A percentile compares a stretch with the other conserved stretches of the same genome.
These are phyloP conservation scores for Remersonia thermophila DNA, from an alignment of 2,329 filamentous ascomycete genomes.

Conservation along the genomic window DNA sequence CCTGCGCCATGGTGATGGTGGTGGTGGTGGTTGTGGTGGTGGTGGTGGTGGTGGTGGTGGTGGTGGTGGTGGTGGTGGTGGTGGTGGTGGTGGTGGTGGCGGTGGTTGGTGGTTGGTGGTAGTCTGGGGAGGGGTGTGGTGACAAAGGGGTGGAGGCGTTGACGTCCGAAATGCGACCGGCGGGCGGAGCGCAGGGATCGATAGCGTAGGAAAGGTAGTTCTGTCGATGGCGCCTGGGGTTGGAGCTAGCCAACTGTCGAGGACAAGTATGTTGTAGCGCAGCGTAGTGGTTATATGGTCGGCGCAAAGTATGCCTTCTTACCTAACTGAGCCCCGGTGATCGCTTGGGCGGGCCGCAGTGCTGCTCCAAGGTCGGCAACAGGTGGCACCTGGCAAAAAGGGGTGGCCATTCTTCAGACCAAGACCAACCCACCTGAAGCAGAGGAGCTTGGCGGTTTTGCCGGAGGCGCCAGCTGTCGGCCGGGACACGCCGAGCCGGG, in stretches of 20 bases:
- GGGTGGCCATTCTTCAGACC: no score
- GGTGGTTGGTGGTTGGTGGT: no score
- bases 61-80: slow-evolving; percentile 33
- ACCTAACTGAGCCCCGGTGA: neutral
- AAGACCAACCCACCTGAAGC: no score
- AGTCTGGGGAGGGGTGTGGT: slow-evolving; percentile 21
- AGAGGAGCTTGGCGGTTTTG: no score
- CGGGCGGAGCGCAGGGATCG: slow-evolving; percentile 12
- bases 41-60: slow-evolving; percentile 38
- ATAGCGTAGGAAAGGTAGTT: neutral
- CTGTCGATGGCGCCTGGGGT: neutral
- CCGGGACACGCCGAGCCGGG: no score
- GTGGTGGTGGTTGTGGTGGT: slow-evolving; percentile 39
- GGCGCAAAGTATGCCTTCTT: slow-evolving; percentile 1
- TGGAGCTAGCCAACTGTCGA: neutral
- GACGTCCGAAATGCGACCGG: slow-evolving; percentile 10
- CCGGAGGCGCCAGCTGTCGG: no score
- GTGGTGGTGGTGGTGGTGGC: no score
- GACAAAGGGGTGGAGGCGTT: no score
- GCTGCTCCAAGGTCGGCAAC: no score
- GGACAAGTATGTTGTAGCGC: neutral
- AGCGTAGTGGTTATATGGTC: slow-evolving; percentile 3
- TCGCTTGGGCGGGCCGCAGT: no score
- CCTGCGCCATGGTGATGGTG: slow-evolving; percentile 60
- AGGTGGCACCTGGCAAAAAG: no score